phyloP scores from a whole-genome alignment of 2,329 filamentous ascomycete species.

The Penicillium vulpinum region DNA sequence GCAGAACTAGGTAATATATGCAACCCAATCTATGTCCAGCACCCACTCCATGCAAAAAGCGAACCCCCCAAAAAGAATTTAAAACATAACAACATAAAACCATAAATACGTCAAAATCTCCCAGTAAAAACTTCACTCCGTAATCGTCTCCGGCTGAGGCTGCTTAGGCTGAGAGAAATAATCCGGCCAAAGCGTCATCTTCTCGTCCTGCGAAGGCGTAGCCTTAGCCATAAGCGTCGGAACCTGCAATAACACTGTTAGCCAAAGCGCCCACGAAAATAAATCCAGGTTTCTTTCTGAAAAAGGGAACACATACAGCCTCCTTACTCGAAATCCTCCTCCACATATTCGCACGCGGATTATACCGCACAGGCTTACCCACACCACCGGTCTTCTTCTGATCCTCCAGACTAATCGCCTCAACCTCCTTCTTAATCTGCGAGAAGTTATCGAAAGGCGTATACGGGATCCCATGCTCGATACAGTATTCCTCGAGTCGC shows the following conservation, averaged over 20 bases:
- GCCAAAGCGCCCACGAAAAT: constrained; percentile 23
- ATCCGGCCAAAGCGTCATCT: constrained; percentile 64
- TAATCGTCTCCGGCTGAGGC: constrained; percentile 35
- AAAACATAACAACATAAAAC: background rate
- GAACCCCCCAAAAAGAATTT: background rate
- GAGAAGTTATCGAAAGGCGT: constrained; percentile 66
- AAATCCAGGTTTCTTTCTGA: constrained; percentile 7
- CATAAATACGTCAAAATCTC: background rate
- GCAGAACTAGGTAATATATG: background rate
- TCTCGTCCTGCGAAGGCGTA: constrained; percentile 59
- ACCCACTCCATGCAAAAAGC: constrained; percentile 1
- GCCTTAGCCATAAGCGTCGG: constrained; percentile 51
- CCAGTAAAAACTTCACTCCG: constrained; percentile 1
- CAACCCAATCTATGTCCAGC: background rate
- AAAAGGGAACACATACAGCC: constrained; percentile 42
- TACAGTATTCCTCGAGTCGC: constrained; percentile 65
- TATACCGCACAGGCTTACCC: constrained; percentile 62
- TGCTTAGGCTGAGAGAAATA: constrained; percentile 48
- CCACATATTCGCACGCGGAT: constrained; percentile 69
- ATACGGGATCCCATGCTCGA: constrained; percentile 61
- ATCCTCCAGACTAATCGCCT: constrained; percentile 60
- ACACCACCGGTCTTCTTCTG: constrained; percentile 60
- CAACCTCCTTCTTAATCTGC: constrained; percentile 61
- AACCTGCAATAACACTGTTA: constrained; percentile 27
- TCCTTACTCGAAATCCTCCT: constrained; percentile 60